Evolutionary conservation across 1,284 basidiomycete genomes (phyloP).

Genomic region (Ustilago shanxiensis): DNA sequence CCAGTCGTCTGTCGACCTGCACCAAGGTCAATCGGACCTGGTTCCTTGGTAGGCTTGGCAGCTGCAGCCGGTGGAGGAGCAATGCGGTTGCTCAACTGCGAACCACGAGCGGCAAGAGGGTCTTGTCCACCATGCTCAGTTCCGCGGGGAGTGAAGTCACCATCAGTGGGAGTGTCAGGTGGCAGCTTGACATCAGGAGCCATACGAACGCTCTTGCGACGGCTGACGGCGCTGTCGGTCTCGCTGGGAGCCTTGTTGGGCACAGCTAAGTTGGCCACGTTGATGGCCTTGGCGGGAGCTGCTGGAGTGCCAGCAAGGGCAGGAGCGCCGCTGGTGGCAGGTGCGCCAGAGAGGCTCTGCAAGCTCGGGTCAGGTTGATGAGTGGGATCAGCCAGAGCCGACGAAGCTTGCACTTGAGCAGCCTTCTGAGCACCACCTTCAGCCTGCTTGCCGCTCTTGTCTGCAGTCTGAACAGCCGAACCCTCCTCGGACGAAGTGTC

Average conservation of each 20-base stretch:
- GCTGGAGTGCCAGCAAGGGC: background rate
- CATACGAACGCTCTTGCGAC: conserved; percentile 67
- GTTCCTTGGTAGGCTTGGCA: conserved; percentile 39
- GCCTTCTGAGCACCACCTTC: conserved; percentile 41
- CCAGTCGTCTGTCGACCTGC: conserved; percentile 45
- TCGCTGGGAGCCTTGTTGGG: conserved; percentile 44
- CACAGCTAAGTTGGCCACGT: conserved; percentile 11
- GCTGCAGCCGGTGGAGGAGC: conserved; percentile 56
- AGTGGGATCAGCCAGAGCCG: conserved; percentile 37
- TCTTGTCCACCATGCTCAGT: conserved; percentile 48
- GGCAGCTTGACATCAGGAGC: conserved; percentile 65
- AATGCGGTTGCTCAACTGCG: conserved; percentile 50
- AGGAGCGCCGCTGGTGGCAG: conserved; percentile 5
- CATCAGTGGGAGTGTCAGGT: conserved; percentile 57
- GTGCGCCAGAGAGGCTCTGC: conserved; percentile 29
- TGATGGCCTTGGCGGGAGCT: conserved; percentile 18
- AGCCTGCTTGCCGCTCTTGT: conserved; percentile 14
- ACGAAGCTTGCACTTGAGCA: conserved; percentile 41
- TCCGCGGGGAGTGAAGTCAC: conserved; percentile 32
- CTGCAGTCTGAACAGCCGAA: conserved; percentile 19
- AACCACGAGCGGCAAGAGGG: conserved; percentile 36
- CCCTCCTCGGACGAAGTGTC: conserved; percentile 48
- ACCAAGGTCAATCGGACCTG: conserved; percentile 45
- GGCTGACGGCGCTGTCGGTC: conserved; percentile 37
- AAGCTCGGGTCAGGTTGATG: conserved; percentile 43